Percentiles rank a stretch among this genome's conserved stretches.
Evolutionary conservation across 768 basidiomycete species (phyloP).

Genomic region (Galerina marginata): DNA sequence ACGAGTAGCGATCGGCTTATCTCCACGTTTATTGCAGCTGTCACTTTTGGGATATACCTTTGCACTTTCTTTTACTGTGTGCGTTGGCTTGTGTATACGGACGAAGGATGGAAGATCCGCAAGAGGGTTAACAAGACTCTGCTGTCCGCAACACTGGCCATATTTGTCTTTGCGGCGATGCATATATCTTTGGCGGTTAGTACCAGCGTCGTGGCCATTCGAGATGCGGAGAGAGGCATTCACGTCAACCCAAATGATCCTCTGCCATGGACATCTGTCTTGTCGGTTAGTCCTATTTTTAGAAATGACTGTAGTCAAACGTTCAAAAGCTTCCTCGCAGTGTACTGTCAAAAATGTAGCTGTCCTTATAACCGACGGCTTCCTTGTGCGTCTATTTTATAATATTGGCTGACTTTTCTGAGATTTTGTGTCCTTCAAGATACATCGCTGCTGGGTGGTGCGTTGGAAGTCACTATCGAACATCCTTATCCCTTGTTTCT

Average conservation of each 20-base stretch:
- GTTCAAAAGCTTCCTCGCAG: not conserved
- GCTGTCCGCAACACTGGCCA: constrained; percentile 1
- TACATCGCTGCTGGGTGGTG: constrained; percentile 12
- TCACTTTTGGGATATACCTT: constrained; percentile 13
- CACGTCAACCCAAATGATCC: not conserved
- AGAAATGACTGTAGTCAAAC: no score
- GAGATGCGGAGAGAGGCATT: not conserved
- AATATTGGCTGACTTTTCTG: not conserved
- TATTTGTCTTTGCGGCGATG: constrained; percentile 1
- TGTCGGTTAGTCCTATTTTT: constrained; percentile 1
- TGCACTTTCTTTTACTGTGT: constrained; percentile 9
- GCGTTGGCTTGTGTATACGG: constrained; percentile 14
- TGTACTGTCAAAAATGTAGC: constrained; percentile 9
- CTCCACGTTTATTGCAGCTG: constrained; percentile 12
- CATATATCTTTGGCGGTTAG: constrained; percentile 9
- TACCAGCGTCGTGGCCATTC: not conserved
- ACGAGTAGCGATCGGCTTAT: constrained; percentile 5
- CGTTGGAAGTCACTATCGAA: not conserved
- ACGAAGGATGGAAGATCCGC: constrained; percentile 14
- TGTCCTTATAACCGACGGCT: constrained; percentile 13
- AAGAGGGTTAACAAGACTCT: constrained; percentile 8
- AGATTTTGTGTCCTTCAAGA: not conserved
- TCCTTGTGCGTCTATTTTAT: constrained; percentile 2
- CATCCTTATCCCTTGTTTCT: constrained; percentile 3
- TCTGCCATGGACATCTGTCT: constrained; percentile 9